A percentile compares a stretch with the other conserved stretches of the same genome.
phyloP scores from a whole-genome alignment of 2,329 filamentous ascomycete genomes.

The Rhynchosporium graminicola region DNA sequence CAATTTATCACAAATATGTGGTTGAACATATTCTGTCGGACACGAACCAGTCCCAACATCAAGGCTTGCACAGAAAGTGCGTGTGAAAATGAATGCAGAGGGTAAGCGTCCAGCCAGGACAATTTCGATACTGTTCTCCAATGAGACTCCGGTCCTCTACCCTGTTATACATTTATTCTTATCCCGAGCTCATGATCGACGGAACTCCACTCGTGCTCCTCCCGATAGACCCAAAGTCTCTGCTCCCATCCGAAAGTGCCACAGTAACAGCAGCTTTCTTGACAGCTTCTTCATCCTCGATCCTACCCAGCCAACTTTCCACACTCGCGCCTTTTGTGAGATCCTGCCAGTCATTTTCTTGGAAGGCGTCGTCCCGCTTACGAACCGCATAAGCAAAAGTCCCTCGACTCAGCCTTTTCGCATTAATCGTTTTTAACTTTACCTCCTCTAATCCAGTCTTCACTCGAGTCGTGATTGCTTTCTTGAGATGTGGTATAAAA shows the following conservation, averaged over 20 bases:
- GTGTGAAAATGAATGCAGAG: too few relatives aligned
- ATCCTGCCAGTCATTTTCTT: background rate
- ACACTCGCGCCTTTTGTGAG: background rate
- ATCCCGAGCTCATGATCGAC: background rate
- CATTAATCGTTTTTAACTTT: slow-evolving; percentile 12
- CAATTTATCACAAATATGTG: too few relatives aligned
- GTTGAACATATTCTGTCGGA: too few relatives aligned
- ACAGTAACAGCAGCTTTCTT: slow-evolving; percentile 8
- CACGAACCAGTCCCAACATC: too few relatives aligned
- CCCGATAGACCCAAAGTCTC: slow-evolving; percentile 1
- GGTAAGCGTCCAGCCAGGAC: too few relatives aligned
- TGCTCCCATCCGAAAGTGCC: slow-evolving; percentile 1
- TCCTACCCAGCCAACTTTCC: slow-evolving; percentile 10
- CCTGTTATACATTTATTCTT: background rate
- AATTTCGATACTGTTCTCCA: too few relatives aligned
- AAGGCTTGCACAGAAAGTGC: too few relatives aligned
- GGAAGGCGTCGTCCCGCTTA: slow-evolving; percentile 10
- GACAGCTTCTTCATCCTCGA: slow-evolving; percentile 7
- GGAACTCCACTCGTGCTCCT: slow-evolving; percentile 3
- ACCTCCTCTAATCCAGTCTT: slow-evolving; percentile 9
- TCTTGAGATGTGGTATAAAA: slow-evolving; percentile 10
- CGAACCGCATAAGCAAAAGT: slow-evolving; percentile 13
- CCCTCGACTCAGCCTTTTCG: slow-evolving; percentile 3
- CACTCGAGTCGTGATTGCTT: background rate
- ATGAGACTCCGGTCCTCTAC: too few relatives aligned